Evolutionary conservation across 352 stramenopile species (phyloP).

Genomic region (Lagenidium sp.): DNA sequence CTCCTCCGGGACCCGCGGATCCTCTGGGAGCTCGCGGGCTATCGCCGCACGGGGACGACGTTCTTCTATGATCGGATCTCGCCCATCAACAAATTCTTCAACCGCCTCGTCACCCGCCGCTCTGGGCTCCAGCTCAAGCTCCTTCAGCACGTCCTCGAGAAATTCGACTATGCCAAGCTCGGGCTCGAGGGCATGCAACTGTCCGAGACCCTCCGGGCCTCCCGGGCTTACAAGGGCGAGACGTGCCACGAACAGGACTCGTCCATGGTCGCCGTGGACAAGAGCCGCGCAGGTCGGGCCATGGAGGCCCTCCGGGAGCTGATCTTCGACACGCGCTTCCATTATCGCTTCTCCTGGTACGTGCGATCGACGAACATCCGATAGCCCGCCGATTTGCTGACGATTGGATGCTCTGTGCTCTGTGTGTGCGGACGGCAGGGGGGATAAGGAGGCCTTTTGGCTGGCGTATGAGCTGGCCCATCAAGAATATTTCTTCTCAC

Average conservation of each 20-base stretch:
- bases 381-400: too few species aligned
- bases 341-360: slow-evolving; percentile 48
- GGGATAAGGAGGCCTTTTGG: slow-evolving; percentile 58
- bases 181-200: slow-evolving; percentile 10
- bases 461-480: slow-evolving; percentile 55
- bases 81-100: slow-evolving; percentile 33
- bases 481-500: slow-evolving; percentile 56
- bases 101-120: slow-evolving; percentile 16
- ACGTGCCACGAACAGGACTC: slow-evolving; percentile 55
- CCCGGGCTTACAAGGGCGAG: slow-evolving; percentile 29
- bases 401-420: too few species aligned
- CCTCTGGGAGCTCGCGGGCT: slow-evolving; percentile 27
- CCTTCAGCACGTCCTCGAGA: slow-evolving; percentile 40
- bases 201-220: slow-evolving; percentile 16
- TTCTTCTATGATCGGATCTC: slow-evolving; percentile 66
- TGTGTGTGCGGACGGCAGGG: too few species aligned
- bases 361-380: too few species aligned
- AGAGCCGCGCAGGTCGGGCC: slow-evolving; percentile 23
- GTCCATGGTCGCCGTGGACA: slow-evolving; percentile 47
- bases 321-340: slow-evolving; percentile 47
- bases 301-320: slow-evolving; percentile 41
- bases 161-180: slow-evolving; percentile 45
- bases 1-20: slow-evolving; percentile 34
- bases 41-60: slow-evolving; percentile 41
- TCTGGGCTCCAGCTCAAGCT: slow-evolving; percentile 16